These are phyloP conservation scores for Globisporangium recalcitrans DNA, from an alignment of 352 stramenopile species.

Conservation along the genomic window DNA sequence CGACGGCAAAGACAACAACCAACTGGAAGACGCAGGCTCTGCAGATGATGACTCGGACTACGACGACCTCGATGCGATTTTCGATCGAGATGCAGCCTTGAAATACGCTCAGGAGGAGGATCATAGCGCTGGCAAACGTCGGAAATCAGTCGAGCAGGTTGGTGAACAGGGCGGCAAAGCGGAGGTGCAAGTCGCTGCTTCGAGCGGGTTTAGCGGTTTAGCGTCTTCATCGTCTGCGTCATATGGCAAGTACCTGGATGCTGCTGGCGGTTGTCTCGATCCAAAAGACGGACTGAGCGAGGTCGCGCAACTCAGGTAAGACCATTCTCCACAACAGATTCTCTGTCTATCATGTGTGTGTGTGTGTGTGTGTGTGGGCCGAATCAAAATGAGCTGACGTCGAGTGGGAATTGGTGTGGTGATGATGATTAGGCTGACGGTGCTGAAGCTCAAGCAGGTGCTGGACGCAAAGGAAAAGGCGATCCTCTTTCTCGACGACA, in stretches of 20 bases:
- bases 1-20: neutral
- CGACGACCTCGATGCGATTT: slow-evolving; percentile 9
- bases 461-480: slow-evolving; percentile 62
- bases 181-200: neutral
- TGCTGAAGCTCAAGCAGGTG: slow-evolving; percentile 45
- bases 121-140: neutral
- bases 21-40: neutral
- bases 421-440: slow-evolving; percentile 32
- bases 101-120: neutral
- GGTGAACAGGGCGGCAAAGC: neutral
- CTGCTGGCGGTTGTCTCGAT: neutral
- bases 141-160: neutral
- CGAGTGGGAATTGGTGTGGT: neutral
- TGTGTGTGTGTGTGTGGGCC: too few relatives aligned
- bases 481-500: slow-evolving; percentile 47
- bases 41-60: neutral
- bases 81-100: slow-evolving; percentile 4
- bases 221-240: neutral
- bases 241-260: neutral
- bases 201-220: neutral
- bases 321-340: neutral
- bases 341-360: neutral
- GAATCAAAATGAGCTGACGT: too few relatives aligned
- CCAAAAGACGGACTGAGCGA: slow-evolving; percentile 13
- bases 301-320: slow-evolving; percentile 26